Conservation (phyloP, 495 filamentous ascomycete species). For the Talaromyces liani region DNA sequence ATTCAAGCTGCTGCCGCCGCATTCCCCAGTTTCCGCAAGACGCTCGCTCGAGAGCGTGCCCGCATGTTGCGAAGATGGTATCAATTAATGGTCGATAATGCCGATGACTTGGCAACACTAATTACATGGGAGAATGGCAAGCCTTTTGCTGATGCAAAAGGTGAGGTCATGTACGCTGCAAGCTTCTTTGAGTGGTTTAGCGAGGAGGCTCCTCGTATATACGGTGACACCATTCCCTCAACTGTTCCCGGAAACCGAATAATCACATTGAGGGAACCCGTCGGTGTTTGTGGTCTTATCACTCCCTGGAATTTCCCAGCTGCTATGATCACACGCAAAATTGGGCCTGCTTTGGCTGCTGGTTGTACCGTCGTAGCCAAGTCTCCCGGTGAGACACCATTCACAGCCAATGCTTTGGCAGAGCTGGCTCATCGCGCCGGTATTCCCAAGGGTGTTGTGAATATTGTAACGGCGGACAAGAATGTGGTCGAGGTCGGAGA, state of each 20-base stretch:
- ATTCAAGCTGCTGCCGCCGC: conserved; percentile 70
- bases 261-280: conserved; percentile 25
- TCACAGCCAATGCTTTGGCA: conserved; percentile 37
- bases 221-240: conserved; percentile 64
- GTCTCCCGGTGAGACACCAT: conserved; percentile 41
- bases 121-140: conserved; percentile 72
- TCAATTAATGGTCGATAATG: conserved; percentile 65
- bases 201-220: conserved; percentile 65
- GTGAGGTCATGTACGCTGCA: conserved; percentile 66
- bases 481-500: conserved; percentile 37
- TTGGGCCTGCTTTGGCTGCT: conserved; percentile 50
- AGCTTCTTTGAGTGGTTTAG: conserved; percentile 80
- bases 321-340: conserved; percentile 80
- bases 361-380: conserved; percentile 46
- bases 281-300: conserved; percentile 30
- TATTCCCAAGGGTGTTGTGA: conserved; percentile 41
- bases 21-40: conserved; percentile 66
- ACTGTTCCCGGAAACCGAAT: conserved; percentile 36
- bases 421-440: conserved; percentile 43
- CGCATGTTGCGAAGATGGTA: conserved; percentile 29
- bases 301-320: conserved; percentile 73
- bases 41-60: conserved; percentile 72
- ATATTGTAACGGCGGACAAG: conserved; percentile 36
- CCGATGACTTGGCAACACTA: conserved; percentile 59
- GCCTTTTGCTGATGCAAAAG: conserved; percentile 62